Evolutionary conservation across 2,329 filamentous ascomycete species (phyloP), one percentile per base, ranked within the genome.

Genomic region (Chaetoscypha palmicola): DNA sequence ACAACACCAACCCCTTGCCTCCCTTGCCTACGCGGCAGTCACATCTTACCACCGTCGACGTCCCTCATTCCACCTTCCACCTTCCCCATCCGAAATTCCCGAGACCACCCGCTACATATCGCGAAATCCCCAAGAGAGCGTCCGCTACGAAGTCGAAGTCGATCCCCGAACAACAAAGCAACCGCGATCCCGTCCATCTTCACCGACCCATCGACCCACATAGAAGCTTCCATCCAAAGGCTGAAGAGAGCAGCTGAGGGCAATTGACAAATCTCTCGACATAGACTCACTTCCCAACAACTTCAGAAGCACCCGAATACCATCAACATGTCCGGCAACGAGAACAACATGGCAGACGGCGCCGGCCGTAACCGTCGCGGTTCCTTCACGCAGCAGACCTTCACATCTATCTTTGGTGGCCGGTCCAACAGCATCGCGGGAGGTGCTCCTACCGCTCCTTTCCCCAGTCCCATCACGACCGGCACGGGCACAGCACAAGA

Each of bases 401-500:
- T 66, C 48, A 57, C 64, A 41, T 58, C 59, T 58, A 69, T 83
- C 47, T 83, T 80, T 62, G 68, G 72, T 50, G 32, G 23, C 11
- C 69, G 77, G 52, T 73, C 70, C 56, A 68, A 70, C 43, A 68
- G 69, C 45, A 63, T 68, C 33, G 66, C 70, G 44, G 68, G 68
- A 45, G 62, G 67, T 46, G 24, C 24, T 7, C 59, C 67, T 53
- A 66, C 66, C 22, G 62, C 64, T 20, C 62, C 68, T 32, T 74
- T 75, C 52, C 69, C 73, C 22, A 62, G 64, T 26, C 62, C 69
- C 33, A 74, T 75, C 52, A 67, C 70, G 33, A 65, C 67, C 16
- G 67, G 70, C 41, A 65, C 67, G 16, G 67, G 70, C 41, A 69
- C 67, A 47, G 64, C 71, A 21, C 70, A 76, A 50, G 73, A 80